Evolutionary conservation across 2,329 filamentous ascomycete genomes (phyloP).

Genomic region (Arthroderma uncinatum): DNA sequence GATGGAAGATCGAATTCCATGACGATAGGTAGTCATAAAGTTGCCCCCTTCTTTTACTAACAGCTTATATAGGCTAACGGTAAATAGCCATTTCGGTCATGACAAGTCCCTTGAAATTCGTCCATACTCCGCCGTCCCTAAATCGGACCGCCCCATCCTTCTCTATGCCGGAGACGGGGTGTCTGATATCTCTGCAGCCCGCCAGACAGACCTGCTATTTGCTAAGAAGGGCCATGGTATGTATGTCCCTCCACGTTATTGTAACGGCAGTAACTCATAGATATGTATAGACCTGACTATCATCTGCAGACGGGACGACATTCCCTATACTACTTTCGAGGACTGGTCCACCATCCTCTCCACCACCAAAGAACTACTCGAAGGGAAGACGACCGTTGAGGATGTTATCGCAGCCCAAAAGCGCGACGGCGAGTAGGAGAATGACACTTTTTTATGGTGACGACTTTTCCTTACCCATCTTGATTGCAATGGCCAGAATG

Average conservation of each 20-base stretch:
- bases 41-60: conserved; percentile 5
- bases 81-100: conserved; percentile 67
- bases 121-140: conserved; percentile 61
- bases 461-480: not conserved
- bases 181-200: conserved; percentile 80
- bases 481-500: too few relatives aligned
- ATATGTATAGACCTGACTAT: conserved; percentile 62
- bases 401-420: conserved; percentile 10
- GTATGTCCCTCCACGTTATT: conserved; percentile 17
- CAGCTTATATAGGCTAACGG: not conserved
- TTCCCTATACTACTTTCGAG: conserved; percentile 79
- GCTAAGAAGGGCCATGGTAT: conserved; percentile 80
- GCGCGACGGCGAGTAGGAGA: not conserved
- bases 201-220: conserved; percentile 86
- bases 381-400: conserved; percentile 43
- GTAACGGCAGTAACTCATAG: conserved; percentile 7
- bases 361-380: conserved; percentile 65
- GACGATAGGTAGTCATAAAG: conserved; percentile 63
- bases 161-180: conserved; percentile 95
- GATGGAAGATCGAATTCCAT: conserved; percentile 81
- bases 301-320: conserved; percentile 72
- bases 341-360: conserved; percentile 70
- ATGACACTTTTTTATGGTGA: not conserved
- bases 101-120: conserved; percentile 90
- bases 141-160: conserved; percentile 60